Evolutionary conservation across 2,329 filamentous ascomycete genomes (phyloP).

Genomic region (Trichoderma polysporum): DNA sequence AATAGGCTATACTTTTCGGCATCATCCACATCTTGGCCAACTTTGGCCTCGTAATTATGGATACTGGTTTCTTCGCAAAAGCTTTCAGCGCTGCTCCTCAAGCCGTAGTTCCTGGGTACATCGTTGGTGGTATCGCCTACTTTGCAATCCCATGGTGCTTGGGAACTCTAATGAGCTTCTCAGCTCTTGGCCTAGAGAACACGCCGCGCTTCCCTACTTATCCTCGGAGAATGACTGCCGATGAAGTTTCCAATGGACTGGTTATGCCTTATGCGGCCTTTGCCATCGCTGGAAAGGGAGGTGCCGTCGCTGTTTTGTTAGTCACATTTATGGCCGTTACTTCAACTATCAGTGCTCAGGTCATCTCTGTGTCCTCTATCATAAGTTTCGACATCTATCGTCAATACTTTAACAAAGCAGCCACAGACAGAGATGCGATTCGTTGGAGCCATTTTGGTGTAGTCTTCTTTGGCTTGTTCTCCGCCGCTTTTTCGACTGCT

Average conservation of each 20-base stretch:
- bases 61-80: conserved; percentile 38
- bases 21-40: conserved; percentile 50
- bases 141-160: conserved; percentile 56
- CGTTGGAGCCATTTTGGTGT: conserved; percentile 53
- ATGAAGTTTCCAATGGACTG: conserved; percentile 65
- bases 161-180: conserved; percentile 50
- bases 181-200: conserved; percentile 47
- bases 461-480: conserved; percentile 51
- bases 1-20: conserved; percentile 49
- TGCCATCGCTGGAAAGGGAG: conserved; percentile 67
- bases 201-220: conserved; percentile 53
- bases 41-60: conserved; percentile 55
- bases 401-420: conserved; percentile 47
- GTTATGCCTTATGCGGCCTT: conserved; percentile 70
- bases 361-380: conserved; percentile 54
- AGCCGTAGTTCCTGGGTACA: conserved; percentile 52
- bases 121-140: conserved; percentile 53
- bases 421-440: conserved; percentile 50
- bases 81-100: conserved; percentile 48
- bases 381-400: conserved; percentile 55
- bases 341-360: conserved; percentile 51
- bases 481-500: conserved; percentile 51
- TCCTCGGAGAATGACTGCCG: conserved; percentile 54
- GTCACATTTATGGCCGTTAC: conserved; percentile 79
- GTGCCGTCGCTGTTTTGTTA: conserved; percentile 65